Evolutionary conservation across 2,329 filamentous ascomycete genomes (phyloP), one percentile per base, ranked within the genome.

Genomic region (Fusarium pilosicola): DNA sequence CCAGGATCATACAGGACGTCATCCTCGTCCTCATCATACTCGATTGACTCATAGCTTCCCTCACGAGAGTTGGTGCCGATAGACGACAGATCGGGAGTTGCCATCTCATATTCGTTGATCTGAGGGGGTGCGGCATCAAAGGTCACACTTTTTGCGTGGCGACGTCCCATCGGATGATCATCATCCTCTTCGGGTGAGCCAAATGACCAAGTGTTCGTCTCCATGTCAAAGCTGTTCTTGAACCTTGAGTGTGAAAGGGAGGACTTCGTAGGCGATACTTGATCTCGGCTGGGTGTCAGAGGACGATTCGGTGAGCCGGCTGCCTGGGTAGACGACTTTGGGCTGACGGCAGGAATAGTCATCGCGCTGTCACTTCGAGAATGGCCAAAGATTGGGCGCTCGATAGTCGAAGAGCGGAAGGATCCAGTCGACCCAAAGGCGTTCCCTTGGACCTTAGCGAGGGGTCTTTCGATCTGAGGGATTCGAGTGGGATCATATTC

Each of bases 61-160:
- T 98, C 94, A 14, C 96, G 92, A 18, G 96, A 98, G 76, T 93
- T 95, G 55, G 94, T 96, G 32, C 94, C 94, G 30, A 97, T 88
- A 0, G 95, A 97, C 4, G 96, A 98, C n/a, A 97, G 90, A 79
- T 98, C 96, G 17, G 96, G 96, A 5, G 96, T 99, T 39, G 94
- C 93, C 93, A 98, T 95, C 83, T 98, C 96, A 81, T 98, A 99
- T 84, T 99, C 96, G 80, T 98, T 97, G 78, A 99, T 89, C 80
- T 97, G 94, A 30, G 96, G 96, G 28, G 96, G 96, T 5, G 94
- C 95, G 42, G 92, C 93, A 83, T 98, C 95, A 80, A 99, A 99
- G 2, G 96, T 99, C 66, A 99, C 96, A 78, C 95, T 98, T 87
- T 99, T 99, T 54, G 94, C 92, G 83, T 97, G 94, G 61, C 95